Evolutionary conservation across 805 yeast genomes (phyloP).

Genomic region (Starmerella vaccinii): DNA sequence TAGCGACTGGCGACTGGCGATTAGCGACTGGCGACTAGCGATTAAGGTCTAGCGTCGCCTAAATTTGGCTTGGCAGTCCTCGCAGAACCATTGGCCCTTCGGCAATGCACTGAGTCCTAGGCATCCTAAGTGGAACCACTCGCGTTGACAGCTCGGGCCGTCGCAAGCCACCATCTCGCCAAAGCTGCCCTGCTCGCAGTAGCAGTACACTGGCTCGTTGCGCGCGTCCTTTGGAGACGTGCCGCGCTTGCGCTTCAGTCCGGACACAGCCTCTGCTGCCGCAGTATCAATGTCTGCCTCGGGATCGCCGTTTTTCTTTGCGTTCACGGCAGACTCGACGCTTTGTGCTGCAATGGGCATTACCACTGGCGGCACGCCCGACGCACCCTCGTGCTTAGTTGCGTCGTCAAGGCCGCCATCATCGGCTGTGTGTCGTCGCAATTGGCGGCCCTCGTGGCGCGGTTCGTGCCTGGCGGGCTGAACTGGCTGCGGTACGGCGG

Average conservation of each 20-base stretch:
- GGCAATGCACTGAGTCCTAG: constrained; percentile 80
- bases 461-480: constrained; percentile 7
- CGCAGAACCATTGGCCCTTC: constrained; percentile 74
- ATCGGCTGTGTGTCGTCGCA: not conserved
- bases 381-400: not conserved
- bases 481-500: constrained; percentile 14
- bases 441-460: constrained; percentile 4
- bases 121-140: constrained; percentile 95
- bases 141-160: constrained; percentile 81
- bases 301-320: constrained; percentile 27
- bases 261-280: constrained; percentile 6
- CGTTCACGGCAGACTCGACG: constrained; percentile 4
- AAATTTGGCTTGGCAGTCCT: constrained; percentile 40
- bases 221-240: constrained; percentile 13
- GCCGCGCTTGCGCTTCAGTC: constrained; percentile 20
- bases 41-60: constrained; percentile 16
- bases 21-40: too few relatives aligned
- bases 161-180: constrained; percentile 99
- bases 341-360: constrained; percentile 6
- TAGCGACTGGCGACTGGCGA: too few relatives aligned
- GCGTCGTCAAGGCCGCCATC: not conserved
- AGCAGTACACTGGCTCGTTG: constrained; percentile 78
- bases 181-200: constrained; percentile 91
- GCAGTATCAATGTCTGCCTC: constrained; percentile 9
- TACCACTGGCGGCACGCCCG: constrained; percentile 14